Base-by-base conservation (phyloP, 139 green algal genomes). In the Chlorella sorokiniana region DNA sequence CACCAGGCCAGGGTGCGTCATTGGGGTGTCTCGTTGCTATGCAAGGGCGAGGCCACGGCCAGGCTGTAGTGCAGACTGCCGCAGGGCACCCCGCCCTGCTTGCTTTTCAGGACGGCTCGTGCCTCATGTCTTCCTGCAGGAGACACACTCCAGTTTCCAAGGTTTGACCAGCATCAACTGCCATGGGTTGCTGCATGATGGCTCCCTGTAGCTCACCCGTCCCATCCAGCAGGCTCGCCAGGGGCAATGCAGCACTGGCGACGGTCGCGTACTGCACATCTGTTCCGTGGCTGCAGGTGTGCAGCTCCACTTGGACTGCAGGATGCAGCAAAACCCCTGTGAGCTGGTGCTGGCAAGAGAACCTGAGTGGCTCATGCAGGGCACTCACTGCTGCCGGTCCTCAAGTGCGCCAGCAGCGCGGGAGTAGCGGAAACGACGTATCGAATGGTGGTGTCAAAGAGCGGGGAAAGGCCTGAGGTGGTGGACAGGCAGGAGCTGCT, bases 251-350 rank as follows among this genome's bases (percentile, higher is more conserved):
- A 11, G 73, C 73, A 10, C 25, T n/a, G 8, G 52, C 73, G 6
- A 69, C 11, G 2, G 73, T 79, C 0, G 20, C 11, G 29, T 69
- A 79, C 71, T 40, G 51, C 11, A 9, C 35, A 20, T 10, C 52
- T 29, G 3, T 25, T 37, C 25, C 37, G 14, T 5, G 37, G 18
- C 6, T 29, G 38, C 73, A 79, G 38, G 35, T 10, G 59, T 79
- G 73, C 73, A 79, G 54, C 73, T 79, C 27, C 37, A 79, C 73
- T 16, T 37, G 48, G 10, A 38, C 71, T 78, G 71, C 45, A 42
- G 0, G 3, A 48, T 25, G 38, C 25, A 31, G 48, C 48, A 59
- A 59, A 11, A 59, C 16, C 14, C 48, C 11, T 59, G 48, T n/a
- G n/a, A n/a, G n/a, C n/a, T n/a, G n/a, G n/a, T n/a, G n/a, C n/a